These are phyloP conservation scores for Exophiala bonariae DNA, from an alignment of 2,329 filamentous ascomycete genomes.

Conservation along the genomic window DNA sequence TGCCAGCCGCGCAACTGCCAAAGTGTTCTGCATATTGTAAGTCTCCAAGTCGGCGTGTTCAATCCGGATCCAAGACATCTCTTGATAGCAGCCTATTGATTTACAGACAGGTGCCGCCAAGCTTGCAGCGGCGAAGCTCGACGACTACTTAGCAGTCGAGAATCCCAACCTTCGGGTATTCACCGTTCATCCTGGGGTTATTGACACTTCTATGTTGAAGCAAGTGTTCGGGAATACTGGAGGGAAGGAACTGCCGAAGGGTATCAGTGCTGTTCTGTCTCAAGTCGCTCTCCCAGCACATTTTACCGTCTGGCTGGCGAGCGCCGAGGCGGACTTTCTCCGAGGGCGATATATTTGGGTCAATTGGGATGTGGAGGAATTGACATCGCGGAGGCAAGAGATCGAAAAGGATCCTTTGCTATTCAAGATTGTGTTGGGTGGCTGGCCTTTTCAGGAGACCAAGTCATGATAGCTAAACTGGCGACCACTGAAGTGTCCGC, in stretches of 20 bases:
- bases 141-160: constrained; percentile 44
- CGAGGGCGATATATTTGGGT: constrained; percentile 39
- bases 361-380: constrained; percentile 46
- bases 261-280: constrained; percentile 20
- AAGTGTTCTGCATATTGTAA: constrained; percentile 35
- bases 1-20: constrained; percentile 3
- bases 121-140: constrained; percentile 41
- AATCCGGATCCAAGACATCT: too few species aligned
- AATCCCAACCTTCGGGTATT: constrained; percentile 41
- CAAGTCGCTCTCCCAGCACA: constrained; percentile 26
- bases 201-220: constrained; percentile 35
- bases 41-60: too few species aligned
- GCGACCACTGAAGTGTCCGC: too few species aligned
- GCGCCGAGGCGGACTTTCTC: constrained; percentile 40
- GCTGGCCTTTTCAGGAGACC: constrained; percentile 20
- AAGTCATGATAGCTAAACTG: too few species aligned
- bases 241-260: constrained; percentile 14
- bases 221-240: constrained; percentile 14
- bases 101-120: constrained; percentile 37
- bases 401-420: constrained; percentile 27
- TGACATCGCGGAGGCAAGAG: constrained; percentile 41
- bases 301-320: constrained; percentile 40
- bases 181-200: constrained; percentile 43
- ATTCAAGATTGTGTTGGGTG: constrained; percentile 19
- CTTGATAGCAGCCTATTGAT: too few species aligned